Evolutionary conservation across 1,284 basidiomycete species (phyloP).

Genomic region (Fomitopsis pinicola): DNA sequence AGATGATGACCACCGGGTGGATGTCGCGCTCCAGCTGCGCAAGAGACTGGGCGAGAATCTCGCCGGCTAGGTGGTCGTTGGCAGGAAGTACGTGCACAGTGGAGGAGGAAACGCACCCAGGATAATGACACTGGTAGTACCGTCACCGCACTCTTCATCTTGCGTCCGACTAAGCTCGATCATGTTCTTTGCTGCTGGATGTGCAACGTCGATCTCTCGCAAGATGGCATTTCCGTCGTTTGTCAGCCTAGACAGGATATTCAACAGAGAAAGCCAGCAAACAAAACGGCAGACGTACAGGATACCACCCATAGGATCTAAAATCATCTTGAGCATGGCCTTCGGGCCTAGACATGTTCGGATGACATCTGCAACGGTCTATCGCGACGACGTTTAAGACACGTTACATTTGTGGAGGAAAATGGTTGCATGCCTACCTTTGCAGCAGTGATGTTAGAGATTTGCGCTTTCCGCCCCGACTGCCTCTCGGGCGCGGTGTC

Average conservation of each 20-base stretch:
- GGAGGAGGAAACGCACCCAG: conserved; percentile 57
- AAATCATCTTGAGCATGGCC: conserved; percentile 99
- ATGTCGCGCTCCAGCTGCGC: conserved; percentile 93
- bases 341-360: conserved; percentile 96
- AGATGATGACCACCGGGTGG: conserved; percentile 98
- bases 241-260: conserved; percentile 61
- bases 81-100: not conserved
- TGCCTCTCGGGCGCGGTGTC: conserved; percentile 93
- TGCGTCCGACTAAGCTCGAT: conserved; percentile 97
- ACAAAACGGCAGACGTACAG: conserved; percentile 47
- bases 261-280: not conserved
- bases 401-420: not conserved
- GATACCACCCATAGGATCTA: conserved; percentile 97
- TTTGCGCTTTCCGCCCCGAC: conserved; percentile 92
- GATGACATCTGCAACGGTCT: conserved; percentile 99
- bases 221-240: conserved; percentile 98
- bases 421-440: conserved; percentile 52
- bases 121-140: conserved; percentile 97
- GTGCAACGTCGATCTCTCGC: conserved; percentile 96
- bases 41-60: conserved; percentile 95
- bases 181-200: conserved; percentile 99
- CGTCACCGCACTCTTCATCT: conserved; percentile 98
- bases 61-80: conserved; percentile 64
- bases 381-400: conserved; percentile 6
- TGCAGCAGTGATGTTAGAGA: conserved; percentile 95